phyloP scores from a whole-genome alignment of 1,284 basidiomycete genomes.

The Earliella scabrosa region DNA sequence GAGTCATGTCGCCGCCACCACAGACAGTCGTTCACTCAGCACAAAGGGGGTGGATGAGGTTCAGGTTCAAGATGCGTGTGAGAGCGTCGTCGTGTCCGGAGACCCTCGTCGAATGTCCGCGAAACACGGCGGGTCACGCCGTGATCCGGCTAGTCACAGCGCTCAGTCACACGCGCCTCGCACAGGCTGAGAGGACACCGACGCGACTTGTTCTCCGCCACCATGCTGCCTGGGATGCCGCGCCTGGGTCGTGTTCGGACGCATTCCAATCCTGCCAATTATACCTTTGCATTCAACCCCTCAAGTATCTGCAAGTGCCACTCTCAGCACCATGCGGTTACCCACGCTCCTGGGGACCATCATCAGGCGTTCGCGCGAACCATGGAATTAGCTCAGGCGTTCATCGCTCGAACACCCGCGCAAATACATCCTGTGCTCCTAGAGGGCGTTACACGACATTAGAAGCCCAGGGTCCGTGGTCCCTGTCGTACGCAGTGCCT shows the following conservation, averaged over 20 bases:
- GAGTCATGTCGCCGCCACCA: conserved; percentile 28
- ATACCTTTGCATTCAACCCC: not conserved
- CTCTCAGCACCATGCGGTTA: conserved; percentile 10
- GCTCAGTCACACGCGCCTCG: not conserved
- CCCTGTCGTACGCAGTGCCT: no score
- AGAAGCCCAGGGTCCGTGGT: no score
- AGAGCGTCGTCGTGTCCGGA: conserved; percentile 5
- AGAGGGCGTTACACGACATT: not conserved
- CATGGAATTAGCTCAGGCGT: conserved; percentile 12
- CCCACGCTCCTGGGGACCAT: conserved; percentile 10
- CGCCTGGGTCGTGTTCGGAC: not conserved
- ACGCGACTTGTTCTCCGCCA: not conserved
- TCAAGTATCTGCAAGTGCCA: not conserved
- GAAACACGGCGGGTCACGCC: conserved; percentile 3
- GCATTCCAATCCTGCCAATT: no score
- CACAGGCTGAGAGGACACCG: no score
- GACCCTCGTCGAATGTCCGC: conserved; percentile 4
- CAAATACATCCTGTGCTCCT: not conserved
- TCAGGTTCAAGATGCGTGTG: conserved; percentile 20
- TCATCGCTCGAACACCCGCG: no score
- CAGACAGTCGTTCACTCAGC: not conserved
- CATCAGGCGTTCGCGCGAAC: not conserved
- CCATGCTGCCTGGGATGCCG: not conserved
- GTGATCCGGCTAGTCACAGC: not conserved
- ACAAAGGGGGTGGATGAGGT: conserved; percentile 12